Evolutionary conservation across 164 flowering plant genomes (phyloP), one percentile per base, ranked within the genome.

Genomic region (Houttuynia cordata): DNA sequence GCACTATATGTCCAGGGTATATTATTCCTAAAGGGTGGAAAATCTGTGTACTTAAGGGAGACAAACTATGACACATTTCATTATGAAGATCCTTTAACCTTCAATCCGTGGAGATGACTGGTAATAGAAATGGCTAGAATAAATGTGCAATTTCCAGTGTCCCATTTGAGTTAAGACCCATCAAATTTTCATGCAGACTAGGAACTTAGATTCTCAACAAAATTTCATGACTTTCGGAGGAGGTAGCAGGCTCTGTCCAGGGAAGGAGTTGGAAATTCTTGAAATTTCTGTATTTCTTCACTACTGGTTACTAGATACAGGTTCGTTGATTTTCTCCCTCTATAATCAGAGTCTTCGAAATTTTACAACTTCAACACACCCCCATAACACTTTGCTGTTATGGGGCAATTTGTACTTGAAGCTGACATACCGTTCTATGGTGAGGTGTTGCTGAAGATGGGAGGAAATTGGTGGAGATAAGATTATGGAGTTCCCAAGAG

Each of bases 211-310:
- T 66, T 63, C 79, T 23, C 84, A 83, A 19, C 78, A 72, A 60
- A 66, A 80, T 64, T 76, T 73, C 60, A 65, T 86, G 56, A 53
- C 86, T 34, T 91, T 91, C 71, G 98, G 98, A 60, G 95, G 87
- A 25, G 98, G 98, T 47, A 80, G 68, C 17, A 76, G 98, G 64
- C 80, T 69, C 22, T 91, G 98, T 63, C 98, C 98, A 14, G 98
- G 98, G 64, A 91, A 91, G 66, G 98, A 91, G 68, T 70, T 86
- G 56, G 96, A 95, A 25, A 73, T 86, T 9, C 85, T 78, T 0
- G 91, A 80, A 70, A 77, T 91, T 37, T 80, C 95, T 4, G 74
- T 76, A 51, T 87, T 88, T 66, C 86, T 88, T 60, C 96, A 91
- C 69, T 83, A 91, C 71, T 84, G 66, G 80, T 91, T 24, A 91